Base-by-base conservation (phyloP, 371 early-diverging fungal genomes). In the Circinella umbellata region DNA sequence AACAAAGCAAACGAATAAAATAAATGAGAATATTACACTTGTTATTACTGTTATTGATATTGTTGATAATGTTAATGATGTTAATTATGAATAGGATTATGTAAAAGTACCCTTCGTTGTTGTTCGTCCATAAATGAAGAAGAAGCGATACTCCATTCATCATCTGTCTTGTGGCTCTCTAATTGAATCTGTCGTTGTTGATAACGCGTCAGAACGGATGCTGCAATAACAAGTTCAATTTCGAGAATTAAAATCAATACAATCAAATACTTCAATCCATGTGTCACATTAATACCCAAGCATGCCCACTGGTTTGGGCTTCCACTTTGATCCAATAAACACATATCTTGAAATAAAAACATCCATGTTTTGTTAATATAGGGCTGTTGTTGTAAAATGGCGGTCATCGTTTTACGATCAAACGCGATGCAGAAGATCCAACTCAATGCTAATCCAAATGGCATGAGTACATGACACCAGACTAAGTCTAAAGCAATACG, bases 371-470 rank as follows among this genome's bases (percentile, higher is more conserved):
- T 57, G 11, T 57, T 55, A 15, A 3, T 55, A 35, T 69, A 65
- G 5, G 67, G 18, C 9, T 54, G 34, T 42, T 67, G 57, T n/a
- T 51, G 15, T 14, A 35, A 14, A 11, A 68, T 27, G 15, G 62
- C 68, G 17, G 49, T 47, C 68, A 64, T 74, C 14, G 82, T 73
- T 53, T 77, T 76, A 9, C 70, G 63, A 59, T 81, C 84, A 64
- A 84, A 81, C 15, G 75, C 14, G 20, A 81, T 77, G 36, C 80
- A 78, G 66, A 81, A 79, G 36, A 76, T 63, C 82, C 84, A 81
- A 62, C 82, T 80, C 18, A 78, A 57, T 11, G 79, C 74, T 36
- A 84, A 49, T 18, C 80, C 84, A 36, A 75, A 55, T 8, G 84
- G 80, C 80, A 83, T 79, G 13, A 83, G 42, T 7, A 78, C 69